Percentiles rank a stretch among this genome's conserved stretches.
These are phyloP conservation scores for Diaporthe velutina DNA, from an alignment of 2,329 filamentous ascomycete species.

Conservation along the genomic window DNA sequence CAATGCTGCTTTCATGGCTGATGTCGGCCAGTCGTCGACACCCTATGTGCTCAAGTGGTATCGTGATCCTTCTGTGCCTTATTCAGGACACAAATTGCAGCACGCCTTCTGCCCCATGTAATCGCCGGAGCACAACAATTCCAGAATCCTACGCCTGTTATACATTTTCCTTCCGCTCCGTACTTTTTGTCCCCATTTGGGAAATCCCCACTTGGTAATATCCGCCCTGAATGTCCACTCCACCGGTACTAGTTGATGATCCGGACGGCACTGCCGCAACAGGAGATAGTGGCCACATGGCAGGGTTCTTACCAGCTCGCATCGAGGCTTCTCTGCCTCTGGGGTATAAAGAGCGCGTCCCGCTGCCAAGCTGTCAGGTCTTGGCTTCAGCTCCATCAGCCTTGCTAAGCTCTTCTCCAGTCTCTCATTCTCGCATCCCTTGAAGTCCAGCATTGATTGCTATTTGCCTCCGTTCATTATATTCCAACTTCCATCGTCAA, in stretches of 20 bases:
- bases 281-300: background rate
- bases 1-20: background rate
- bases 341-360: conserved; percentile 1
- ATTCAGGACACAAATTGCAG: background rate
- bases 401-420: conserved; percentile 23
- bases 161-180: background rate
- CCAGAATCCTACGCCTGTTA: background rate
- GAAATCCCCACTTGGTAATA: conserved; percentile 11
- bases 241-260: background rate
- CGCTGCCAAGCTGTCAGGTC: conserved; percentile 7
- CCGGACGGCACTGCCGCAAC: conserved; percentile 15
- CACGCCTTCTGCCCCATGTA: background rate
- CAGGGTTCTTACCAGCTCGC: background rate
- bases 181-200: background rate
- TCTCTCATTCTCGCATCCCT: conserved; percentile 17
- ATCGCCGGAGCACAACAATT: background rate
- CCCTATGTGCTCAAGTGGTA: background rate
- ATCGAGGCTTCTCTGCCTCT: background rate
- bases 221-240: conserved; percentile 6
- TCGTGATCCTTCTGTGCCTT: too few relatives aligned
- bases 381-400: conserved; percentile 11
- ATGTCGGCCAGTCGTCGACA: background rate
- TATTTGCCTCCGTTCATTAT: background rate
- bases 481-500: background rate
- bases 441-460: conserved; percentile 25